Percentiles rank a stretch among this genome's conserved stretches.
phyloP scores from a whole-genome alignment of 1,284 basidiomycete species.

The Tilletia caries region DNA sequence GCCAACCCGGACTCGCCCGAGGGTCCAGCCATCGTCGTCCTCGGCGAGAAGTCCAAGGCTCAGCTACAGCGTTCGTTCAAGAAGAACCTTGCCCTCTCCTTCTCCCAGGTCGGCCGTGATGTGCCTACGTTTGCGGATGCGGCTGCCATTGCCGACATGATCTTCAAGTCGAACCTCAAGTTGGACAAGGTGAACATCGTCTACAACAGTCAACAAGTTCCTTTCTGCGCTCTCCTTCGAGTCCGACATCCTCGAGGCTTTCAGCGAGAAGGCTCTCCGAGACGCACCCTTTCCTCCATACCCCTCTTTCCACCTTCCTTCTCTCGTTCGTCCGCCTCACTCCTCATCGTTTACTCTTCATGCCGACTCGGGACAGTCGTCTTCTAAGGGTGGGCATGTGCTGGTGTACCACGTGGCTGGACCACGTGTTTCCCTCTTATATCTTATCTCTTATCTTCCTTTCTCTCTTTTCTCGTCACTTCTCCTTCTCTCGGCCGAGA shows the following conservation, averaged over 20 bases:
- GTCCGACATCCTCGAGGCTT: constrained; percentile 69
- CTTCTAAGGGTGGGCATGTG: no score
- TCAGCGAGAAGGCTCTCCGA: constrained; percentile 51
- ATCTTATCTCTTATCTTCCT: no score
- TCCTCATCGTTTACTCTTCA: no score
- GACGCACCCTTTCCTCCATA: constrained; percentile 62
- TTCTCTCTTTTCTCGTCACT: no score
- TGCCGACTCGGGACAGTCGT: no score
- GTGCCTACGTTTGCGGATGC: constrained; percentile 97
- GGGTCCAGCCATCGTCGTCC: constrained; percentile 57
- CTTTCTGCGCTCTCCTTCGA: constrained; percentile 92
- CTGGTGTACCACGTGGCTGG: no score
- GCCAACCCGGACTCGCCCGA: constrained; percentile 52
- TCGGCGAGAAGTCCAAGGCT: constrained; percentile 96
- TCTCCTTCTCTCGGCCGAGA: no score
- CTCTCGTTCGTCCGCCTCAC: no score
- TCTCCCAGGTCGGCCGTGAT: constrained; percentile 96
- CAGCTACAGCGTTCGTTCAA: constrained; percentile 72
- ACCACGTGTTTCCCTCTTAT: no score
- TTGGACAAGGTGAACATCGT: constrained; percentile 83
- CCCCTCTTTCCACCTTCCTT: no score
- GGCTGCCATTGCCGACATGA: constrained; percentile 85
- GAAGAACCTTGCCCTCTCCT: constrained; percentile 74
- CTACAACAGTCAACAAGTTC: constrained; percentile 96
- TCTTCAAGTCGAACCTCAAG: constrained; percentile 77